Evolutionary conservation across 2,329 filamentous ascomycete genomes (phyloP).

Genomic region (Epichloe scottii): DNA sequence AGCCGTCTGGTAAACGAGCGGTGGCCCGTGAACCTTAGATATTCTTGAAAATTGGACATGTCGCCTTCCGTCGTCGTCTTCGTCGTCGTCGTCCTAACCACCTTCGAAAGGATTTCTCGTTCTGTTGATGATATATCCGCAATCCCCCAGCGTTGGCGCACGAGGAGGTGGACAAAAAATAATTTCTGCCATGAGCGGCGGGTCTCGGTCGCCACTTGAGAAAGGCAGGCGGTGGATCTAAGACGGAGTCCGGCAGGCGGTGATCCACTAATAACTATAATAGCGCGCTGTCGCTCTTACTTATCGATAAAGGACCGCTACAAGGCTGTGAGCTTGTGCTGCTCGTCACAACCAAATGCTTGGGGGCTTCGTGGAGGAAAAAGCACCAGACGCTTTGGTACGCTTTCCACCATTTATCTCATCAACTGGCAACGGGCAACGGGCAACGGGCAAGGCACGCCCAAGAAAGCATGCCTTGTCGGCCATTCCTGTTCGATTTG

Average conservation of each 20-base stretch:
- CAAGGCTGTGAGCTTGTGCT: background rate
- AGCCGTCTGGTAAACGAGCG: slow-evolving; percentile 73
- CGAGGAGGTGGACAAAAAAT: slow-evolving; percentile 15
- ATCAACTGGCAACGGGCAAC: background rate
- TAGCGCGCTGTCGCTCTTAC: background rate
- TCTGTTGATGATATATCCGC: background rate
- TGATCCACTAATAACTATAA: background rate
- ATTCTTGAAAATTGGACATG: slow-evolving; percentile 35
- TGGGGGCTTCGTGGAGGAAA: background rate
- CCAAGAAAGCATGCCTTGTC: slow-evolving; percentile 20
- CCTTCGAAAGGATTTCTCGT: background rate
- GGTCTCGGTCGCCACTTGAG: background rate
- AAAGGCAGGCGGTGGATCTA: slow-evolving; percentile 19
- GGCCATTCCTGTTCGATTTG: slow-evolving; percentile 23
- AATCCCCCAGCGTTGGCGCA: background rate
- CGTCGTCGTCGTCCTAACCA: background rate
- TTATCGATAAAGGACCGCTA: slow-evolving; percentile 21
- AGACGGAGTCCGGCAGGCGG: background rate
- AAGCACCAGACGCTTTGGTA: background rate
- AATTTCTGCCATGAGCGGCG: slow-evolving; percentile 21
- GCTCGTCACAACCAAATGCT: too few relatives aligned
- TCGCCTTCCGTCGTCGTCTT: background rate
- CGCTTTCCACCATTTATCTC: background rate
- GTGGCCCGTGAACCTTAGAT: slow-evolving; percentile 71
- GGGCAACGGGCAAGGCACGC: background rate